Evolutionary conservation across 306 rosid species (phyloP), one percentile per base, ranked within the genome.

Genomic region (Calophaca sinica): DNA sequence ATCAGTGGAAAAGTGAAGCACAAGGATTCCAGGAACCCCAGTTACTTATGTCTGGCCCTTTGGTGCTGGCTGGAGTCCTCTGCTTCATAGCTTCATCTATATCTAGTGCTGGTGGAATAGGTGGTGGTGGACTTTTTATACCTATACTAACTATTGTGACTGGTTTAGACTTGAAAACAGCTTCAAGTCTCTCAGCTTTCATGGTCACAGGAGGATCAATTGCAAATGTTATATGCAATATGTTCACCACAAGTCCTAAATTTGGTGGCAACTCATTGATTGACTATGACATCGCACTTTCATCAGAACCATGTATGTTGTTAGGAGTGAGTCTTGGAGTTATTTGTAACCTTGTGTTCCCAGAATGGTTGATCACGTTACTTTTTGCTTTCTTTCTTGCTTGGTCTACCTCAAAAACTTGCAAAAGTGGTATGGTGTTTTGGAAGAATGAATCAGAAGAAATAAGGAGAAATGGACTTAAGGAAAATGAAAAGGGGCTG

Each of bases 201-300:
- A 91, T 94, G 96, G 98, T 93, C 83, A 91, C 98, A 0, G 98
- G 98, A 45, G 96, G 97, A 5, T 91, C 97, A n/a, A 33, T 82
- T 41, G 96, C 98, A 33, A 94, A 94, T 76, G 92, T 94, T 36
- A 45, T 85, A 2, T 85, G 60, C 74, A 84, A 86, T 65, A 62
- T 93, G 72, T 86, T 67, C 61, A 31, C 67, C 83, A 75, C 51
- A 15, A 76, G 78, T 61, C 35, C 85, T 6, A 86, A 75, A 53
- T 79, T 74, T 58, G 87, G 91, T 41, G 89, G 88, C 35, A 87
- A 81, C 72, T 70, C 84, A 49, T 73, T 88, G 81, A 86, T 91
- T 76, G 89, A 94, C 70, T 94, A 86, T 75, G 94, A 94, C 62
- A 86, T 94, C 76, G 86, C 96, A 6, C 96, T 94, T 38, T 74